A percentile compares a stretch with the other conserved stretches of the same genome.
Evolutionary conservation across 2,329 filamentous ascomycete species (phyloP).

Genomic region (Lojkania enalia): DNA sequence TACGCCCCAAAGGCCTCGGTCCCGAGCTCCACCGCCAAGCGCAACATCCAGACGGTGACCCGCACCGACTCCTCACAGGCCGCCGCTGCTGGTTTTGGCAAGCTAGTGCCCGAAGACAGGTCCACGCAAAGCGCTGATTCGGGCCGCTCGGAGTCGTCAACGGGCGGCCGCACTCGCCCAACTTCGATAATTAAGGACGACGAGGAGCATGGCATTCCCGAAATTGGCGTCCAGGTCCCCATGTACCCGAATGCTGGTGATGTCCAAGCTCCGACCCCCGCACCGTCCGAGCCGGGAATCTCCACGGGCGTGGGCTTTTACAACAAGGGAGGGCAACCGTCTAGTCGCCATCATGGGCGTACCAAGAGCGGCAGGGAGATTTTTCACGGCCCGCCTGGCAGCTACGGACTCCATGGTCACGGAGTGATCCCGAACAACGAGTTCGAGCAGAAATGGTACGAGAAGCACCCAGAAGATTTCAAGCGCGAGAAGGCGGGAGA

Average conservation of each 20-base stretch:
- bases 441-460: constrained; percentile 89
- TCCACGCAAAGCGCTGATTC: constrained; percentile 23
- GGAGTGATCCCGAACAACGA: constrained; percentile 75
- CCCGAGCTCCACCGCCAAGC: constrained; percentile 77
- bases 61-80: constrained; percentile 88
- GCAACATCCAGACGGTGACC: constrained; percentile 80
- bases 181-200: constrained; percentile 61
- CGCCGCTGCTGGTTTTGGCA: constrained; percentile 81
- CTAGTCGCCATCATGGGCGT: constrained; percentile 61
- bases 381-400: constrained; percentile 76
- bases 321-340: constrained; percentile 54
- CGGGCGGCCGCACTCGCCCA: constrained; percentile 50
- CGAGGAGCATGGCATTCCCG: constrained; percentile 79
- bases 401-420: constrained; percentile 91
- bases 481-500: constrained; percentile 72
- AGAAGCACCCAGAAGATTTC: constrained; percentile 83
- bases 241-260: constrained; percentile 93
- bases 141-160: constrained; percentile 38
- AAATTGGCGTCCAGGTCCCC: constrained; percentile 89
- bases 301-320: constrained; percentile 56
- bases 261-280: constrained; percentile 90
- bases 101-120: constrained; percentile 46
- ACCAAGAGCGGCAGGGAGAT: constrained; percentile 72
- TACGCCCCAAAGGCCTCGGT: constrained; percentile 88
- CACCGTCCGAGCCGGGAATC: constrained; percentile 54